Conservation (phyloP, 331 rosid species). For the Rhamnella rubrinervis region DNA sequence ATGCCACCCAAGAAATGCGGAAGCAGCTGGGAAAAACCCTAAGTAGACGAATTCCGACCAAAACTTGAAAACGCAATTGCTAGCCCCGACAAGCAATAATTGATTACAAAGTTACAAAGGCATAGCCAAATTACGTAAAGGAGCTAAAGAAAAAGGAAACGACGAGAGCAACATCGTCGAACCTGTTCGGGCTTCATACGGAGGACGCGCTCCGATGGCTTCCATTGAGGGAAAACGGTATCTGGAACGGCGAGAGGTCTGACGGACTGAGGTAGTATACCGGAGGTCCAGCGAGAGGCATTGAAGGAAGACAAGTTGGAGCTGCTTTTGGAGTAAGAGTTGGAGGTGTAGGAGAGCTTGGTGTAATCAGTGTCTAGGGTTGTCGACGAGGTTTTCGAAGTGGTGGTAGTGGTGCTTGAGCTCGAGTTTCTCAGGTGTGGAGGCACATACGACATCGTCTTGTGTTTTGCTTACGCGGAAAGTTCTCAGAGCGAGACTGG, state of each 20-base stretch:
- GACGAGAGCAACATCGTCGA: neutral
- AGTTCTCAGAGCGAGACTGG: neutral
- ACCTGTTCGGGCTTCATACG: constrained; percentile 75
- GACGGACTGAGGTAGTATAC: constrained; percentile 19
- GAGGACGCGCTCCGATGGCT: constrained; percentile 81
- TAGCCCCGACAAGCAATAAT: neutral
- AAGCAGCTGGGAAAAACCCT: constrained; percentile 34
- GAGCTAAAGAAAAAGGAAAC: neutral
- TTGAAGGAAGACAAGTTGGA: constrained; percentile 30
- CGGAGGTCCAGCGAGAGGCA: constrained; percentile 56
- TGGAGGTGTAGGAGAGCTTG: constrained; percentile 51
- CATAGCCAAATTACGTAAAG: neutral
- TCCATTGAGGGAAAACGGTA: constrained; percentile 58
- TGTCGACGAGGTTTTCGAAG: constrained; percentile 33
- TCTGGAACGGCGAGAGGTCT: constrained; percentile 41
- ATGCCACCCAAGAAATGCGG: constrained; percentile 3
- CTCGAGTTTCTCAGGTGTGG: constrained; percentile 66
- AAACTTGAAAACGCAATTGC: constrained; percentile 6
- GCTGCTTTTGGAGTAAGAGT: constrained; percentile 24
- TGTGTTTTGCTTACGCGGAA: neutral
- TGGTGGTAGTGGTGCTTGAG: constrained; percentile 43
- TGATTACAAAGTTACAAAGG: neutral
- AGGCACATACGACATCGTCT: constrained; percentile 89
- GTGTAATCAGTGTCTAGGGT: constrained; percentile 40
- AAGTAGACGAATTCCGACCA: constrained; percentile 16